Percentiles rank a stretch among this genome's conserved stretches.
phyloP scores from a whole-genome alignment of 495 filamentous ascomycete species.

The Aspergillus incahuasiensis region DNA sequence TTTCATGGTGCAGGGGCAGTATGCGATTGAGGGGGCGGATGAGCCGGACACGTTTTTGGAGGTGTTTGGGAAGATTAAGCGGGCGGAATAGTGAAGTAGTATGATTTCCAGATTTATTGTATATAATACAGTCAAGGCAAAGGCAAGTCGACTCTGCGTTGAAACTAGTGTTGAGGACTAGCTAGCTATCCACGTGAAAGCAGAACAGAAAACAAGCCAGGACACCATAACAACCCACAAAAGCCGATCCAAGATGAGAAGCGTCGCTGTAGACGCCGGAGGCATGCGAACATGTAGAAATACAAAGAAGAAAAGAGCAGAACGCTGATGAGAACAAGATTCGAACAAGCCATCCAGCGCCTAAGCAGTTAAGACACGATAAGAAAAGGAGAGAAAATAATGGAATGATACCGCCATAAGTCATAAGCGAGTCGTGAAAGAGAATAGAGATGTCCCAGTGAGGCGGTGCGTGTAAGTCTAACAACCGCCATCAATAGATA shows the following conservation, averaged over 20 bases:
- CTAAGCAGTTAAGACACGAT: neutral
- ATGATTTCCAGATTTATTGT: neutral
- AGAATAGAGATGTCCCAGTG: slow-evolving; percentile 1
- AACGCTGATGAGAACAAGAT: neutral
- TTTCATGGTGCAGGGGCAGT: slow-evolving; percentile 62
- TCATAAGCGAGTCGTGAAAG: slow-evolving; percentile 1
- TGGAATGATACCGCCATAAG: neutral
- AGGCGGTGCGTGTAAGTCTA: slow-evolving; percentile 3
- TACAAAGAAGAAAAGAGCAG: neutral
- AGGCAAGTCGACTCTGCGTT: neutral
- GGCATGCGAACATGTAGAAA: slow-evolving; percentile 9
- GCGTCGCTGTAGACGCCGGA: slow-evolving; percentile 6
- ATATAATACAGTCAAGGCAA: neutral
- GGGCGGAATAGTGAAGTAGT: slow-evolving; percentile 1
- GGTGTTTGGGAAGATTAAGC: slow-evolving; percentile 50
- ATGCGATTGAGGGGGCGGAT: slow-evolving; percentile 61
- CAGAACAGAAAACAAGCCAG: neutral
- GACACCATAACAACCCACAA: slow-evolving; percentile 1
- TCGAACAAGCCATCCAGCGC: slow-evolving; percentile 3
- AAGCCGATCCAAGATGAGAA: slow-evolving; percentile 3
- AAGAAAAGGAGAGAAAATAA: slow-evolving; percentile 9
- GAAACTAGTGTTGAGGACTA: neutral
- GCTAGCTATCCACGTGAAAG: neutral
- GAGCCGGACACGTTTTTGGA: slow-evolving; percentile 53
- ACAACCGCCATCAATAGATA: neutral